A percentile compares a stretch with the other conserved stretches of the same genome.
phyloP scores from a whole-genome alignment of 2,329 filamentous ascomycete genomes.

The Pseudocercospora musae region DNA sequence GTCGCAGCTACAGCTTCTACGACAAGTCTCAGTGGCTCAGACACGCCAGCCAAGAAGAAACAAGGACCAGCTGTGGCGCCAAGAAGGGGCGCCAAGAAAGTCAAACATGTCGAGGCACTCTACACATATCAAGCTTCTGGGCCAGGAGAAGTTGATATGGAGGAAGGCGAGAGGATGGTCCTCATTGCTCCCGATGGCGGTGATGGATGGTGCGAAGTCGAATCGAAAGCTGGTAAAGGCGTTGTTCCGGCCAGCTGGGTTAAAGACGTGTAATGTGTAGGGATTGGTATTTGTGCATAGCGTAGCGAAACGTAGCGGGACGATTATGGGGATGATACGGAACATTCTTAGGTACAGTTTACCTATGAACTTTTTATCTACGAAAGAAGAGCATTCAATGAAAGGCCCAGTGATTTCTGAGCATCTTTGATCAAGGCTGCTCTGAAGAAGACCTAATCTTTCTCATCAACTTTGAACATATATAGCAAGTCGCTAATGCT shows the following conservation, averaged over 20 bases:
- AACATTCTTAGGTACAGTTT: not conserved
- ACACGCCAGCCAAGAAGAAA: conserved; percentile 59
- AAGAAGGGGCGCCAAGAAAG: conserved; percentile 62
- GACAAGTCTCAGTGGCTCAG: conserved; percentile 60
- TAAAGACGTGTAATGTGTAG: conserved; percentile 55
- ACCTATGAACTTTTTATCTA: not conserved
- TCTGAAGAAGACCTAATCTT: no score
- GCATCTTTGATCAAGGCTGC: not conserved
- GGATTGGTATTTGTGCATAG: not conserved
- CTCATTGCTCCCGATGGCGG: conserved; percentile 82
- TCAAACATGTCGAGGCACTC: conserved; percentile 87
- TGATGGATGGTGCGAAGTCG: conserved; percentile 96
- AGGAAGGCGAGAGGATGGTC: conserved; percentile 86
- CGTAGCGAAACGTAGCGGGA: not conserved
- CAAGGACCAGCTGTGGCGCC: conserved; percentile 91
- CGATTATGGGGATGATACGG: not conserved
- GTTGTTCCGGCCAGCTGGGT: conserved; percentile 95
- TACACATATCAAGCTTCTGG: conserved; percentile 88
- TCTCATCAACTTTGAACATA: no score
- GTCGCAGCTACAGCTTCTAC: conserved; percentile 57
- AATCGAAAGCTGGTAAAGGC: conserved; percentile 70
- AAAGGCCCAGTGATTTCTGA: not conserved
- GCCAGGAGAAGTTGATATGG: conserved; percentile 85
- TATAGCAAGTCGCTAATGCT: no score
- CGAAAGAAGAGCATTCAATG: not conserved